These are phyloP conservation scores for Ophiostoma perfectum DNA, from an alignment of 2,329 filamentous ascomycete species.

Conservation along the genomic window DNA sequence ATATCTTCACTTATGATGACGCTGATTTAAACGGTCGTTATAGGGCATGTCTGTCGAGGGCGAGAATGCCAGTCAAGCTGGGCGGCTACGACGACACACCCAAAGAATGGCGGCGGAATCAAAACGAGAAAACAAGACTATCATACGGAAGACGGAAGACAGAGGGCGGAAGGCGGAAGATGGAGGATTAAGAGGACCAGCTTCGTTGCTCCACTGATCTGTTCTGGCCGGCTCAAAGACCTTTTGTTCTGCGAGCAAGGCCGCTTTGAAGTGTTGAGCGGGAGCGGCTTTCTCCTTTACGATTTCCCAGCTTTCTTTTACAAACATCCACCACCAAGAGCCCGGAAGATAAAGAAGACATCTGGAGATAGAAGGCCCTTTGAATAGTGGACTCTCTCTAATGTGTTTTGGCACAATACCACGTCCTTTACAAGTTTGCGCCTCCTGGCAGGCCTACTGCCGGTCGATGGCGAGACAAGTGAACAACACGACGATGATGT, in stretches of 20 bases:
- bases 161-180: no score
- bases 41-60: no score
- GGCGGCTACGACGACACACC: no score
- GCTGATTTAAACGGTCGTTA: no score
- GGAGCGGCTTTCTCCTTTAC: not conserved
- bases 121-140: no score
- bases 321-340: not conserved
- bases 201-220: not conserved
- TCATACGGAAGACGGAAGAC: no score
- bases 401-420: not conserved
- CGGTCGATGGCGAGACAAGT: constrained; percentile 1
- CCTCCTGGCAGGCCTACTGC: constrained; percentile 13
- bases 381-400: constrained; percentile 2
- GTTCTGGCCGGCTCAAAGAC: not conserved
- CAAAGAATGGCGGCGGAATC: no score
- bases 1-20: not conserved
- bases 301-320: not conserved
- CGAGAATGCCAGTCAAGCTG: no score
- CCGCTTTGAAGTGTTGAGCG: not conserved
- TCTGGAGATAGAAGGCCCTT: constrained; percentile 4
- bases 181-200: not conserved
- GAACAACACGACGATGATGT: not conserved
- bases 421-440: not conserved
- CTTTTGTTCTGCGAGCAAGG: not conserved
- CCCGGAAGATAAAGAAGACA: not conserved